Percentiles rank a stretch among this genome's conserved stretches.
phyloP scores from a whole-genome alignment of 2,329 filamentous ascomycete species.

The Epichloe sibirici region DNA sequence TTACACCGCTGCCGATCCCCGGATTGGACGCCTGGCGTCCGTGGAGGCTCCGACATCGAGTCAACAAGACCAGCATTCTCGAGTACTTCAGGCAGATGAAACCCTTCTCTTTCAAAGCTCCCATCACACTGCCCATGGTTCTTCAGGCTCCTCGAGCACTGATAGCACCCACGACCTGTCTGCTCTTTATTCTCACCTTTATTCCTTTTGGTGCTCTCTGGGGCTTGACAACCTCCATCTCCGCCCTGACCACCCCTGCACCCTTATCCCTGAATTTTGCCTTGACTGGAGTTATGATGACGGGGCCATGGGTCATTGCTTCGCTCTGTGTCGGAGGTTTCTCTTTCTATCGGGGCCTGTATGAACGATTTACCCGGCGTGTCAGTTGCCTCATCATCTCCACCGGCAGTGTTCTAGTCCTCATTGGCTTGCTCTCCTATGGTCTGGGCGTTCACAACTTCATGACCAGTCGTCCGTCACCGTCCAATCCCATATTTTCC shows the following conservation, averaged over 20 bases:
- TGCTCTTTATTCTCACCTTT: slow-evolving; percentile 32
- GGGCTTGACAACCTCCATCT: slow-evolving; percentile 32
- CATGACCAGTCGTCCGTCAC: slow-evolving; percentile 16
- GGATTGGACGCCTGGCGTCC: slow-evolving; percentile 11
- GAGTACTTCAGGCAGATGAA: slow-evolving; percentile 29
- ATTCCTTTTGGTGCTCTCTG: slow-evolving; percentile 36
- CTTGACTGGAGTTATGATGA: slow-evolving; percentile 31
- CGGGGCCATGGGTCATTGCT: slow-evolving; percentile 31
- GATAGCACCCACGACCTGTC: slow-evolving; percentile 34
- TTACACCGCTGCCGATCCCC: slow-evolving; percentile 9
- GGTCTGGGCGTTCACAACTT: slow-evolving; percentile 25
- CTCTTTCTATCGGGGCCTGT: slow-evolving; percentile 19
- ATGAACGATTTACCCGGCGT: slow-evolving; percentile 20
- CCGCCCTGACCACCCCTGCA: slow-evolving; percentile 32
- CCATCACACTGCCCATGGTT: slow-evolving; percentile 18
- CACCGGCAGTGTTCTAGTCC: slow-evolving; percentile 25
- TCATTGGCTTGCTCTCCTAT: slow-evolving; percentile 31
- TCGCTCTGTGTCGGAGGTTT: slow-evolving; percentile 21
- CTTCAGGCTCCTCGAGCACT: slow-evolving; percentile 37
- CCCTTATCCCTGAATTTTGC: slow-evolving; percentile 29
- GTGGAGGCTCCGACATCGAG: slow-evolving; percentile 13
- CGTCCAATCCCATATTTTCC: slow-evolving; percentile 14
- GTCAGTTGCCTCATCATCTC: slow-evolving; percentile 23
- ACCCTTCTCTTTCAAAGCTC: slow-evolving; percentile 24
- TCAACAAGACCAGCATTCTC: slow-evolving; percentile 21